A percentile compares a stretch with the other conserved stretches of the same genome.
These are phyloP conservation scores for Saturnispora gosingensis DNA, from an alignment of 805 yeast genomes.

Conservation along the genomic window DNA sequence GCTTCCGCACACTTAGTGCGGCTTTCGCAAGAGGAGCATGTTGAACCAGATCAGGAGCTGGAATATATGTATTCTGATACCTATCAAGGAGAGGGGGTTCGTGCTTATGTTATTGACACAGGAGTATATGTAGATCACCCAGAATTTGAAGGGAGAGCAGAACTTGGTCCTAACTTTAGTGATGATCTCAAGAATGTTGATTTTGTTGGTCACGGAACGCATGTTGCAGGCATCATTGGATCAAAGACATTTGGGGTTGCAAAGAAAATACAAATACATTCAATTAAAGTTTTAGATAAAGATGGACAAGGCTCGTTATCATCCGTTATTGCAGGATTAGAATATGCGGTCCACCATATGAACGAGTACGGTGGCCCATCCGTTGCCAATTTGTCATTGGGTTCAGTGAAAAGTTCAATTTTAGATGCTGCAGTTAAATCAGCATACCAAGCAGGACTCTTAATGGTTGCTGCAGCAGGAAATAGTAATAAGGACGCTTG, in stretches of 20 bases:
- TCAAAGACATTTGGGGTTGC: slow-evolving; percentile 78
- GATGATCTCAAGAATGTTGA: slow-evolving; percentile 53
- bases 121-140: slow-evolving; percentile 59
- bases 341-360: slow-evolving; percentile 57
- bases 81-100: slow-evolving; percentile 48
- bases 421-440: slow-evolving; percentile 71
- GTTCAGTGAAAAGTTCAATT: slow-evolving; percentile 58
- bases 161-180: slow-evolving; percentile 52
- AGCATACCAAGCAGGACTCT: slow-evolving; percentile 62
- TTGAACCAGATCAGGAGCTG: slow-evolving; percentile 19
- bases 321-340: slow-evolving; percentile 56
- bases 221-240: slow-evolving; percentile 84
- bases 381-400: slow-evolving; percentile 74
- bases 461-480: slow-evolving; percentile 81
- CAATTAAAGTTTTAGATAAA: slow-evolving; percentile 63
- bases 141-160: slow-evolving; percentile 58
- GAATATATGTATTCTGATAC: slow-evolving; percentile 41
- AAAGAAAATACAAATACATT: slow-evolving; percentile 54
- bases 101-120: slow-evolving; percentile 75
- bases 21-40: slow-evolving; percentile 40
- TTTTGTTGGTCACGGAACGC: slow-evolving; percentile 84
- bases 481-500: slow-evolving; percentile 75
- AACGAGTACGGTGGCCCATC: slow-evolving; percentile 32
- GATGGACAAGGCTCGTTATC: slow-evolving; percentile 65
- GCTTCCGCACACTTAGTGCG: slow-evolving; percentile 51